These are phyloP conservation scores for Nemania sp. DNA, from an alignment of 2,329 filamentous ascomycete species.

Conservation along the genomic window DNA sequence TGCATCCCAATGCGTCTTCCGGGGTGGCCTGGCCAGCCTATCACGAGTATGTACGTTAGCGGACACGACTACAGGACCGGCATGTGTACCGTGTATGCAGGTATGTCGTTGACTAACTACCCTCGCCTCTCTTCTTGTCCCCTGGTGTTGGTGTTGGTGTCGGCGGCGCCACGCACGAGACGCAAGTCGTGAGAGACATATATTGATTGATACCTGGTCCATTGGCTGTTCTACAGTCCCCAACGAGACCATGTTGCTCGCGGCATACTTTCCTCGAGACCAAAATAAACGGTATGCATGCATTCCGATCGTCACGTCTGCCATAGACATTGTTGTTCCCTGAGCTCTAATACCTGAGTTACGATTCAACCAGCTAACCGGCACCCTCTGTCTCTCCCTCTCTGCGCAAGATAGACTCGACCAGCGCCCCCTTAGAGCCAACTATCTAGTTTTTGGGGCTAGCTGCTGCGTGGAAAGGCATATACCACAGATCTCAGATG, in stretches of 20 bases:
- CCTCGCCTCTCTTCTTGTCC: not conserved
- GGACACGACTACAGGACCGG: constrained; percentile 46
- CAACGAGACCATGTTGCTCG: constrained; percentile 44
- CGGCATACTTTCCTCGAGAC: constrained; percentile 51
- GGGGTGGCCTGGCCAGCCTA: constrained; percentile 23
- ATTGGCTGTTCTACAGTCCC: constrained; percentile 35
- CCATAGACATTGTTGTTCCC: too few relatives aligned
- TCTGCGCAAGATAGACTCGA: constrained; percentile 28
- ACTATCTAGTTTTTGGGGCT: constrained; percentile 19
- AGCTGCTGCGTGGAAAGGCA: constrained; percentile 41
- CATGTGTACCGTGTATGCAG: constrained; percentile 49
- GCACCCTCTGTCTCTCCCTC: not conserved
- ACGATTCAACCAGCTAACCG: not conserved
- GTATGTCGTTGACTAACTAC: constrained; percentile 43
- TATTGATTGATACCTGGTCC: not conserved
- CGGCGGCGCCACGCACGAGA: too few relatives aligned
- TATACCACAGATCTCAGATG: constrained; percentile 45
- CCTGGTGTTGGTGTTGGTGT: not conserved
- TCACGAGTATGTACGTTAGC: constrained; percentile 48
- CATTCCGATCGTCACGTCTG: not conserved
- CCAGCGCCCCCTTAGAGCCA: constrained; percentile 27
- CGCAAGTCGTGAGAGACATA: too few relatives aligned
- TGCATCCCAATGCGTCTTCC: constrained; percentile 39
- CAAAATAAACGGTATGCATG: constrained; percentile 46
- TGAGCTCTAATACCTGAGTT: not conserved